These are phyloP conservation scores for Phlyctochytrium planicorne DNA, from an alignment of 192 early-diverging fungal species.

Conservation along the genomic window DNA sequence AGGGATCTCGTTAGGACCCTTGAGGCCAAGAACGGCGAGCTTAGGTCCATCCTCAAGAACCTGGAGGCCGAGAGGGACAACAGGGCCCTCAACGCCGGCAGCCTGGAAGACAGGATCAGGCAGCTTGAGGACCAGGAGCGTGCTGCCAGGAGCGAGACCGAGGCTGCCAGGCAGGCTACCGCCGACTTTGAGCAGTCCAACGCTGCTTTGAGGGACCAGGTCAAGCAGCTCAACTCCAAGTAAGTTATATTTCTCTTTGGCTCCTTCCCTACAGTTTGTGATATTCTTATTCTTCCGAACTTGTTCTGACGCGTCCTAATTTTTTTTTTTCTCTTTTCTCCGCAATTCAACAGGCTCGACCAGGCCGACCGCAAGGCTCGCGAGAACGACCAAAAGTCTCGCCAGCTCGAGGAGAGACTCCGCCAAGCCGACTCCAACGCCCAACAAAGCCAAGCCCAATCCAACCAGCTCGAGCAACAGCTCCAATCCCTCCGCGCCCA, in stretches of 20 bases:
- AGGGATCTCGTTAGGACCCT: background rate
- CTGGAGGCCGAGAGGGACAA: background rate
- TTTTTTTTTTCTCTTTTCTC: too few species aligned
- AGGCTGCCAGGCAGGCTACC: background rate
- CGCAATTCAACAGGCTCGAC: too few species aligned
- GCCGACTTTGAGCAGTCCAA: conserved; percentile 3
- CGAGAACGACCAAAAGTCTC: background rate
- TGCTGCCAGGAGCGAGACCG: background rate
- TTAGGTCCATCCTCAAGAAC: background rate
- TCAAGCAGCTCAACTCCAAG: background rate
- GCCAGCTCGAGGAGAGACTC: background rate
- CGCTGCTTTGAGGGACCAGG: background rate
- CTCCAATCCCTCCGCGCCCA: background rate
- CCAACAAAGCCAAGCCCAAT: background rate
- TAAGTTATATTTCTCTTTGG: too few species aligned
- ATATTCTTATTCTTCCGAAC: too few species aligned
- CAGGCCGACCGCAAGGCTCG: background rate
- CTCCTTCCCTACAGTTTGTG: too few species aligned
- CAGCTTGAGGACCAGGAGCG: background rate
- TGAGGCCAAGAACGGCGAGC: background rate
- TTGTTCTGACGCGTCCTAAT: too few species aligned
- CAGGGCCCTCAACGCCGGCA: background rate
- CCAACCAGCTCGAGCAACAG: background rate
- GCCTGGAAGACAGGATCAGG: background rate
- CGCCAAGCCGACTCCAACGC: background rate